A percentile compares a stretch with the other conserved stretches of the same genome.
Conservation (phyloP, 2,329 filamentous ascomycete species). For the Colletotrichum sp. region DNA sequence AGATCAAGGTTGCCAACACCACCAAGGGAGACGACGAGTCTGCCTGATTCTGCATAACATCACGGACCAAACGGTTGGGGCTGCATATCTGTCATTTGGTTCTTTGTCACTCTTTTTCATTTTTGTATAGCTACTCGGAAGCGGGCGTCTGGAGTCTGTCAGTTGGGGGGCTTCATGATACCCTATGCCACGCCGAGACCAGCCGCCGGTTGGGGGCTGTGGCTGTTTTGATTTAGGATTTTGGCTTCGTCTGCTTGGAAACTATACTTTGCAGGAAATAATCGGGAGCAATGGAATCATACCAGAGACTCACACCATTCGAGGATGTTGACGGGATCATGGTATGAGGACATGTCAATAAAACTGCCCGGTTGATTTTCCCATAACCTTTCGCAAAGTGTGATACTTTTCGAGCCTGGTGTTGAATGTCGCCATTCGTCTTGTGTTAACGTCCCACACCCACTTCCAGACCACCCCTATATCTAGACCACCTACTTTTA, state of each 20-base stretch:
- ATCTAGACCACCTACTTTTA: no score
- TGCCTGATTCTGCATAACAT: not conserved
- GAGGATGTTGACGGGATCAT: rapidly evolving
- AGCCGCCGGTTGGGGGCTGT: not conserved
- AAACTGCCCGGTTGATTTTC: not conserved
- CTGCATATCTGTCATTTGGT: not conserved
- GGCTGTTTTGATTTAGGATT: not conserved
- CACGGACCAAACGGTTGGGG: not conserved
- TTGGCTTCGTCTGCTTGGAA: not conserved
- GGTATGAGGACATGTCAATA: not conserved
- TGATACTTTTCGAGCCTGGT: not conserved
- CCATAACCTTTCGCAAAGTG: not conserved
- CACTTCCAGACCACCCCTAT: no score
- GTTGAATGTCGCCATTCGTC: not conserved
- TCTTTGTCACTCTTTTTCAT: not conserved
- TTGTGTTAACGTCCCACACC: no score
- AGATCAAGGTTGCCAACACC: not conserved
- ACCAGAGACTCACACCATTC: rapidly evolving
- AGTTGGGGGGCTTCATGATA: conserved; percentile 11
- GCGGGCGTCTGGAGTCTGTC: conserved; percentile 11
- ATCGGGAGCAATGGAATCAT: not conserved
- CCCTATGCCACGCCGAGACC: not conserved
- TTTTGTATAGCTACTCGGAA: not conserved
- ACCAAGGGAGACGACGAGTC: not conserved
- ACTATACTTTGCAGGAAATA: not conserved